phyloP scores from a whole-genome alignment of 148 eudicot genomes.

The Fagopyrum homotropicum region DNA sequence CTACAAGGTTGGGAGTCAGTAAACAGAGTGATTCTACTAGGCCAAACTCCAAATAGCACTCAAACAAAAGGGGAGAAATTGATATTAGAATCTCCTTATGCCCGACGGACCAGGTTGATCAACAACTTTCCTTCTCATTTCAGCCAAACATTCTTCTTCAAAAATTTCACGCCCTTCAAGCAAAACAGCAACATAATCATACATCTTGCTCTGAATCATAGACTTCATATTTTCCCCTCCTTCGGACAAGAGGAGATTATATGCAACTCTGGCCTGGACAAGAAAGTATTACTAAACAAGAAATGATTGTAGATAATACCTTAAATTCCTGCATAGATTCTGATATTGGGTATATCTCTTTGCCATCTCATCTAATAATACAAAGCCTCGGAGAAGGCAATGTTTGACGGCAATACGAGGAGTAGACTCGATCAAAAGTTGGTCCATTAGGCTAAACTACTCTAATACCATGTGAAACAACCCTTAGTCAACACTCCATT shows the following conservation, averaged over 20 bases:
- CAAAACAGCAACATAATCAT: slow-evolving; percentile 80
- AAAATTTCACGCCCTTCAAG: slow-evolving; percentile 95
- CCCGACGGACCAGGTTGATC: slow-evolving; percentile 44
- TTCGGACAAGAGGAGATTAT: slow-evolving; percentile 76
- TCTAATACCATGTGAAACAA: no score
- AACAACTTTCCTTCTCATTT: slow-evolving; percentile 27
- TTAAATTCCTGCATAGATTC: no score
- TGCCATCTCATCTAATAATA: no score
- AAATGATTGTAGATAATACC: no score
- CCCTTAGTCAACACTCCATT: no score
- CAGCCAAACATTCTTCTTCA: slow-evolving; percentile 75
- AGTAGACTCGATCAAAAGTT: no score
- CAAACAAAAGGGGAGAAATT: background rate
- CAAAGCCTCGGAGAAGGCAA: no score
- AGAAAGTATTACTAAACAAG: background rate
- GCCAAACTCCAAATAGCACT: background rate
- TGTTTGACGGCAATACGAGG: no score
- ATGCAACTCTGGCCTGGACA: slow-evolving; percentile 78
- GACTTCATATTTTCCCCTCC: slow-evolving; percentile 69
- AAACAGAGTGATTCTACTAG: background rate
- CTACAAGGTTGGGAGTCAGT: background rate
- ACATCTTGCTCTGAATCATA: slow-evolving; percentile 85
- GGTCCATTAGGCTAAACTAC: no score
- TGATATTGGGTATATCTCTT: no score
- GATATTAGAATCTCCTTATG: background rate